These are phyloP conservation scores for Aspergillus phoenicis DNA, from an alignment of 2,329 filamentous ascomycete species.

Conservation along the genomic window DNA sequence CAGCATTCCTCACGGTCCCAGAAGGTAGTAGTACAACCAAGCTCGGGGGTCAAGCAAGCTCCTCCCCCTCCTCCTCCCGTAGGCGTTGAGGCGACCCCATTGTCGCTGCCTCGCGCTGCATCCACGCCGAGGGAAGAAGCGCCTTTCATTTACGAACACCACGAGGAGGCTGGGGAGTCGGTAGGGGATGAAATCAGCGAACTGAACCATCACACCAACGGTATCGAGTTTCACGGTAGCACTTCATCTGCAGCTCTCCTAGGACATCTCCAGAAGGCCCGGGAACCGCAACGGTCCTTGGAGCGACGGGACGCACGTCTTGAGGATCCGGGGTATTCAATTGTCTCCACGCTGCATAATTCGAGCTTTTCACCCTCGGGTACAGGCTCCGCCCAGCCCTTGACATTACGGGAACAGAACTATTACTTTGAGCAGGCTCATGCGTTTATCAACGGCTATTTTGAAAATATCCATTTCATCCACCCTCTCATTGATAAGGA, in stretches of 20 bases:
- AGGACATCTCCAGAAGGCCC: conserved; percentile 43
- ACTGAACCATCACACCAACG: conserved; percentile 50
- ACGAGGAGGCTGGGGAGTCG: conserved; percentile 30
- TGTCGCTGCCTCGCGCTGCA: conserved; percentile 26
- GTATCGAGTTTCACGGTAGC: conserved; percentile 53
- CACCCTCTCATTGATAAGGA: conserved; percentile 54
- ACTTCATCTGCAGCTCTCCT: conserved; percentile 52
- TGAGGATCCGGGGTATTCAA: conserved; percentile 35
- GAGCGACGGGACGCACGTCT: conserved; percentile 12
- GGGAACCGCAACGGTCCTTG: conserved; percentile 26
- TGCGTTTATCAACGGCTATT: conserved; percentile 52
- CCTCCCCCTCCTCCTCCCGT: conserved; percentile 1
- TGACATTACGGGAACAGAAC: conserved; percentile 32
- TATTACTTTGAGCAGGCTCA: conserved; percentile 50
- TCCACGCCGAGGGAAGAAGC: conserved; percentile 23
- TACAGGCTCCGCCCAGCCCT: conserved; percentile 24
- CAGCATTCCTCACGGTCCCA: conserved; percentile 16
- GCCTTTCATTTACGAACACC: conserved; percentile 19
- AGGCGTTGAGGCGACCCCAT: conserved; percentile 26
- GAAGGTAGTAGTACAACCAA: background rate
- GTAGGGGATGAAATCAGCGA: conserved; percentile 46
- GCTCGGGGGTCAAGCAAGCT: conserved; percentile 7
- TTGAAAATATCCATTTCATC: conserved; percentile 53
- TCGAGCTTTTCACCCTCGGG: conserved; percentile 44
- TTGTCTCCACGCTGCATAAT: conserved; percentile 52